Evolutionary conservation across 1,139 yeast genomes (phyloP).

Genomic region (Geotrichum histeridarum): DNA sequence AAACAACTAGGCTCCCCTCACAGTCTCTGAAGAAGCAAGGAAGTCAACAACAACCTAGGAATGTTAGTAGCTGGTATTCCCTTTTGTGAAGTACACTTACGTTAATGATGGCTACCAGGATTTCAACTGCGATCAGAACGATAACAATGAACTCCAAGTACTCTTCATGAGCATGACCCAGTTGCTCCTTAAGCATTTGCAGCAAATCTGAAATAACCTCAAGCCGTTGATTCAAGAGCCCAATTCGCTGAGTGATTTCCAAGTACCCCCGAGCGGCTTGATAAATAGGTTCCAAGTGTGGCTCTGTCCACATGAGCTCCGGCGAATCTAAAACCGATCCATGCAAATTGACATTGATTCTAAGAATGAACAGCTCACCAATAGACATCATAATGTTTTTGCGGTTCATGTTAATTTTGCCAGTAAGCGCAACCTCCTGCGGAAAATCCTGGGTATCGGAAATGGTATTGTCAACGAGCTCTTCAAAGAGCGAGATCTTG

Average conservation of each 20-base stretch:
- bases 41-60: slow-evolving; percentile 11
- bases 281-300: slow-evolving; percentile 92
- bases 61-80: background rate
- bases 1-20: background rate
- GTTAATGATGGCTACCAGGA: slow-evolving; percentile 78
- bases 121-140: slow-evolving; percentile 85
- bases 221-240: slow-evolving; percentile 77
- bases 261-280: slow-evolving; percentile 93
- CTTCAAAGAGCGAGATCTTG: slow-evolving; percentile 90
- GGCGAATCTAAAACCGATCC: slow-evolving; percentile 96
- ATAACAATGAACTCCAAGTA: slow-evolving; percentile 89
- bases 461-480: slow-evolving; percentile 88
- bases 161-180: slow-evolving; percentile 83
- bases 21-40: slow-evolving; percentile 7
- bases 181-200: slow-evolving; percentile 93
- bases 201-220: slow-evolving; percentile 90
- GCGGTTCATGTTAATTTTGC: slow-evolving; percentile 89
- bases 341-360: slow-evolving; percentile 79
- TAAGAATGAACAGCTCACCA: slow-evolving; percentile 85
- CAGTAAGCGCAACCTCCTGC: slow-evolving; percentile 88
- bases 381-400: slow-evolving; percentile 94
- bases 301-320: slow-evolving; percentile 98
- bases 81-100: slow-evolving; percentile 29
- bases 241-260: slow-evolving; percentile 89
- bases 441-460: slow-evolving; percentile 97